These are phyloP conservation scores for Ascochyta viciae-villosae DNA, from an alignment of 2,329 filamentous ascomycete genomes.

Conservation along the genomic window DNA sequence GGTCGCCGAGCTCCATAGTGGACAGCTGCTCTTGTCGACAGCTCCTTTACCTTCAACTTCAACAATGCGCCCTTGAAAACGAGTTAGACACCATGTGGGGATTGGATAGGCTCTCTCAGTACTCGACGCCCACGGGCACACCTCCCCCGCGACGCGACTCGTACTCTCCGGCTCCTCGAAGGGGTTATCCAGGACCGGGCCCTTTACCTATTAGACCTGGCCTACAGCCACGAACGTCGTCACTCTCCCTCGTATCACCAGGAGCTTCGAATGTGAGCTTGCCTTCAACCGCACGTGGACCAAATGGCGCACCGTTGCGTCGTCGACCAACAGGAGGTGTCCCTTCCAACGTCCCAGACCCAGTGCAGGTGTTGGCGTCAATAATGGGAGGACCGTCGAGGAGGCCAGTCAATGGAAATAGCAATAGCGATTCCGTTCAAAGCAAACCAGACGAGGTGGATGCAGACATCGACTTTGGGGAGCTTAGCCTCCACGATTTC, in stretches of 20 bases:
- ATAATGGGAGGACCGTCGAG: slow-evolving; percentile 60
- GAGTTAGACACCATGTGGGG: slow-evolving; percentile 70
- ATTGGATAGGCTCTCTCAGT: slow-evolving; percentile 81
- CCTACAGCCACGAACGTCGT: slow-evolving; percentile 75
- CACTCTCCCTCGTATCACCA: slow-evolving; percentile 74
- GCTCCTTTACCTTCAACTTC: slow-evolving; percentile 3
- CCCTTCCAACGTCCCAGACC: slow-evolving; percentile 68
- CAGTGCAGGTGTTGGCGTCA: slow-evolving; percentile 71
- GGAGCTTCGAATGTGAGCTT: slow-evolving; percentile 81
- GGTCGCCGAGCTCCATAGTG: neutral
- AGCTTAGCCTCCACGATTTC: slow-evolving; percentile 77
- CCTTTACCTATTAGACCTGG: slow-evolving; percentile 72
- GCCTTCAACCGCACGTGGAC: slow-evolving; percentile 66
- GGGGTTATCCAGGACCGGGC: slow-evolving; percentile 74
- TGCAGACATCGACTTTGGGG: slow-evolving; percentile 78
- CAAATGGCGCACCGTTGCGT: slow-evolving; percentile 70
- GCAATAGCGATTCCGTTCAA: slow-evolving; percentile 36
- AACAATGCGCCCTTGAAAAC: slow-evolving; percentile 5
- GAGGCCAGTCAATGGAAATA: slow-evolving; percentile 26
- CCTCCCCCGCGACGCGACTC: slow-evolving; percentile 69
- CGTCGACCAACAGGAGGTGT: slow-evolving; percentile 63
- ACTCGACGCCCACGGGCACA: slow-evolving; percentile 69
- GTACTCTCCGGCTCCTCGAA: slow-evolving; percentile 75
- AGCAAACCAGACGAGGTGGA: slow-evolving; percentile 60
- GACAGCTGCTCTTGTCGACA: slow-evolving; percentile 9